A percentile compares a stretch with the other conserved stretches of the same genome.
phyloP scores from a whole-genome alignment of 768 basidiomycete species.

The Clavaria fumosa region DNA sequence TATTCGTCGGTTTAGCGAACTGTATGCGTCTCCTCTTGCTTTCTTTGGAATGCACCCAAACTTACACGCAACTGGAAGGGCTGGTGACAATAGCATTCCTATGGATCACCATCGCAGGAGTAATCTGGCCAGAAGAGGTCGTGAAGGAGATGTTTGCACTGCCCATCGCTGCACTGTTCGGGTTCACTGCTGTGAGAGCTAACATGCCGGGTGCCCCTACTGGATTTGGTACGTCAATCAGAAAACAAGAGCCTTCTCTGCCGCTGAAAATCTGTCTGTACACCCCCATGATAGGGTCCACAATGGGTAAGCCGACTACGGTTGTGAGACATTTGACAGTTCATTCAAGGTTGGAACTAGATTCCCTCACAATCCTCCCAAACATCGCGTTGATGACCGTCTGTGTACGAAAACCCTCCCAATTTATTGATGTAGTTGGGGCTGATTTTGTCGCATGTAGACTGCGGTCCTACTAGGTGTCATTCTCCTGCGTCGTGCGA shows the following conservation, averaged over 20 bases:
- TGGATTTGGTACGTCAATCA: not conserved
- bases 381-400: not conserved
- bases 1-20: no score
- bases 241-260: not conserved
- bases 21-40: no score
- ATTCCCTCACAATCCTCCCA: not conserved
- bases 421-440: not conserved
- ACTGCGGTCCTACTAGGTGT: not conserved
- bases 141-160: constrained; percentile 13
- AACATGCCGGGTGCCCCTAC: constrained; percentile 14
- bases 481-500: not conserved
- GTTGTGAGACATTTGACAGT: not conserved
- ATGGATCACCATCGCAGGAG: not conserved
- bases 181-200: constrained; percentile 11
- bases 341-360: no score
- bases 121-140: not conserved
- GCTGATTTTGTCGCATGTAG: not conserved
- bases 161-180: constrained; percentile 12
- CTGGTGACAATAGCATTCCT: not conserved
- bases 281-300: not conserved
- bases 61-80: no score
- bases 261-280: not conserved
- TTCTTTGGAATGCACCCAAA: no score
- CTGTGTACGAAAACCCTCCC: not conserved
- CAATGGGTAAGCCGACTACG: not conserved